Base-by-base conservation (phyloP, 805 yeast species). In the Pichia cabralensis region DNA sequence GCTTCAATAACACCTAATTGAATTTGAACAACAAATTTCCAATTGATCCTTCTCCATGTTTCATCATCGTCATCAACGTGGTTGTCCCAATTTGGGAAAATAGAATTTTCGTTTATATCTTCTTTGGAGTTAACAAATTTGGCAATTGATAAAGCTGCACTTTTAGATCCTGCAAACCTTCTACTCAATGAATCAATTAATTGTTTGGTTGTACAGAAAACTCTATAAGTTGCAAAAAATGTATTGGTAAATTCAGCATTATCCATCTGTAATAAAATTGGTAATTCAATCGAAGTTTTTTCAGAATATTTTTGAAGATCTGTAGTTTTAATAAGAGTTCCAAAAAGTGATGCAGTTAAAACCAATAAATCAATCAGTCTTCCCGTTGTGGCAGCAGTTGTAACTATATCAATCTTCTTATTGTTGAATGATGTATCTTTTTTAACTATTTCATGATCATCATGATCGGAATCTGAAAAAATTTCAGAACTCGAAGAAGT, bases 1-100 rank as follows among this genome's bases (percentile, higher is more conserved):
- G 85, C 83, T 50, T 83, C 94, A 39, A 86, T 61, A 22, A 86
- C 74, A 26, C 94, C 94, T 25, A 80, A 65, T 50, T 86, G 92
- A 28, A 88, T 81, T 49, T 78, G 83, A 9, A 80, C 76, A 29
- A 83, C 76, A 35, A 74, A 67, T 29, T 67, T 68, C 67, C 79
- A 76, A 45, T 79, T 80, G 22, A 80, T 64, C 3, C 69, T 68
- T 1, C 67, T 57, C 31, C 47, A 38, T 13, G 56, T 60, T 19
- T 69, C 61, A 30, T 64, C 62, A 5, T 57, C 36, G 9, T 50
- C 36, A 28, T 62, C 61, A 4, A 58, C 33, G 8, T 50, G 34
- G 8, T 58, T 42, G 13, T 63, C 64, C 92, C 92, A 81, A 26
- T 69, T 69, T 1, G 85, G 86, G 24, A 49, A 55, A 1, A 30